A percentile compares a stretch with the other conserved stretches of the same genome.
Conservation (phyloP, 2,329 filamentous ascomycete genomes). For the Scedosporium minutisporum region DNA sequence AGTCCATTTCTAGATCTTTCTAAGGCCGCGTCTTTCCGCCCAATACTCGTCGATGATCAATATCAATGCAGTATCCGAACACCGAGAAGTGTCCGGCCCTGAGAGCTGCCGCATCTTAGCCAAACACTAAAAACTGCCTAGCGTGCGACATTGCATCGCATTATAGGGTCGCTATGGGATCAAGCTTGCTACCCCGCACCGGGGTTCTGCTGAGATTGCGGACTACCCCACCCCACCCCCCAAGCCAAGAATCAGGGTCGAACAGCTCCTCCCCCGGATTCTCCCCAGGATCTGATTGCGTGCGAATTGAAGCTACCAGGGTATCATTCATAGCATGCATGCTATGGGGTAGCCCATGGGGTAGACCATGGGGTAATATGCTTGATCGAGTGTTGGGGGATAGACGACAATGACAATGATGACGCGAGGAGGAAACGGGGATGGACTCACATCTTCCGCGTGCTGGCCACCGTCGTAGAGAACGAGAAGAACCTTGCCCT, state of each 20-base stretch:
- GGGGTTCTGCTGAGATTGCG: background rate
- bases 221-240: background rate
- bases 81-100: background rate
- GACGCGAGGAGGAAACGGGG: background rate
- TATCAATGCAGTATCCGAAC: background rate
- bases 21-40: background rate
- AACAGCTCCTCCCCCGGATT: background rate
- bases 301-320: background rate
- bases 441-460: constrained; percentile 63
- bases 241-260: no score
- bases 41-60: background rate
- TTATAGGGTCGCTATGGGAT: background rate
- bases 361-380: background rate
- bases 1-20: background rate
- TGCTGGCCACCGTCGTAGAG: constrained; percentile 89
- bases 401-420: background rate
- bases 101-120: background rate
- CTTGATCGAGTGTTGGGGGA: background rate
- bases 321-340: background rate
- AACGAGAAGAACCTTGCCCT: constrained; percentile 94
- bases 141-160: background rate
- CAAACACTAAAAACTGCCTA: background rate
- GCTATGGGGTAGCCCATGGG: background rate
- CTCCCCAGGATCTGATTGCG: background rate
- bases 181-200: background rate